These are phyloP conservation scores for Trichocomaceae sp. DNA, from an alignment of 2,329 filamentous ascomycete species.

Conservation along the genomic window DNA sequence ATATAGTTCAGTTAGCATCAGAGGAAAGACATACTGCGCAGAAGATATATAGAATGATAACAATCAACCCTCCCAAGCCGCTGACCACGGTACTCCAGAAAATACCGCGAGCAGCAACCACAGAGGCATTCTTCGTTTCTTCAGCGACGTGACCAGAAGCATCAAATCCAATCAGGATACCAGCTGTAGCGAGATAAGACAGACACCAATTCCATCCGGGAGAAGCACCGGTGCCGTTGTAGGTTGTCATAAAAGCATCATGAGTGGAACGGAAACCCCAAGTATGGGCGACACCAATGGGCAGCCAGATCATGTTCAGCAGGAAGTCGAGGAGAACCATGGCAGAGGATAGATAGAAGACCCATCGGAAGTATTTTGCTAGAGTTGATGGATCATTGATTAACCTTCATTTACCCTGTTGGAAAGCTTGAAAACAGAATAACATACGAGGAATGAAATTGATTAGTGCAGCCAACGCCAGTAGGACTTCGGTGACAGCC, in stretches of 20 bases:
- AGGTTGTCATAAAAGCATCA: conserved; percentile 56
- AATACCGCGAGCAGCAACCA: conserved; percentile 53
- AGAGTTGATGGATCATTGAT: not conserved
- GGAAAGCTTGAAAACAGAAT: conserved; percentile 31
- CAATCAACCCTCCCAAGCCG: conserved; percentile 49
- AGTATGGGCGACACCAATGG: conserved; percentile 50
- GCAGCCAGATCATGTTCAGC: conserved; percentile 56
- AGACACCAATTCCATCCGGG: conserved; percentile 59
- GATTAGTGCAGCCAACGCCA: conserved; percentile 45
- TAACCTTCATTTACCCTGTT: not conserved
- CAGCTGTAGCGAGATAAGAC: conserved; percentile 55
- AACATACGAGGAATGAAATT: conserved; percentile 47
- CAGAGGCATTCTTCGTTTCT: conserved; percentile 53
- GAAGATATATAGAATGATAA: conserved; percentile 55
- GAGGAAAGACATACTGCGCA: conserved; percentile 40
- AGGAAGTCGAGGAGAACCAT: conserved; percentile 54
- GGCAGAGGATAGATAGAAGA: conserved; percentile 46
- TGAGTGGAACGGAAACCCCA: conserved; percentile 54
- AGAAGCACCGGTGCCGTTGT: conserved; percentile 52
- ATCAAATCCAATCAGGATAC: conserved; percentile 56
- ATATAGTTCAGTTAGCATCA: not conserved
- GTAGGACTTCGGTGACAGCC: conserved; percentile 50
- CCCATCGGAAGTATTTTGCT: conserved; percentile 43
- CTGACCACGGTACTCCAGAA: conserved; percentile 56
- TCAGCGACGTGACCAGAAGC: conserved; percentile 56